Evolutionary conservation across 179 eudicot genomes (phyloP).

Genomic region (Silene noctiflora): DNA sequence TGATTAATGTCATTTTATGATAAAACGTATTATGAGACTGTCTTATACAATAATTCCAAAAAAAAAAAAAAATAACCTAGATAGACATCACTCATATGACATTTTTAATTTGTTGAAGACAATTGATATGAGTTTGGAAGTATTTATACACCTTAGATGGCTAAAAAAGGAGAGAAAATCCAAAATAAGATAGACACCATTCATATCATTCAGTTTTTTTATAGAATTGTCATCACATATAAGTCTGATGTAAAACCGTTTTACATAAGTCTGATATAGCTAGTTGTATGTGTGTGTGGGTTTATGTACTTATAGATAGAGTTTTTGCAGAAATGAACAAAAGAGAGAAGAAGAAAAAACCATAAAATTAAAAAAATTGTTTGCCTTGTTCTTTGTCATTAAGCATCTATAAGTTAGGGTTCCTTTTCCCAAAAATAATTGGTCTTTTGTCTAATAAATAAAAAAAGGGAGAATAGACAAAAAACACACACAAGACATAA

Average conservation of each 20-base stretch:
- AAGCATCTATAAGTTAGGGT: constrained; percentile 40
- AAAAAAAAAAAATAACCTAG: neutral
- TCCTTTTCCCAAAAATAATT: constrained; percentile 21
- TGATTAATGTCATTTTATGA: neutral
- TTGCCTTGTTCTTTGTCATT: constrained; percentile 23
- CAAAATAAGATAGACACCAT: constrained; percentile 29
- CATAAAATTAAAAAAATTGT: neutral
- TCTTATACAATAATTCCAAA: neutral
- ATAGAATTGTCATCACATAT: constrained; percentile 11
- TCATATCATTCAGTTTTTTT: constrained; percentile 11
- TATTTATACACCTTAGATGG: neutral
- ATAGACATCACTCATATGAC: neutral
- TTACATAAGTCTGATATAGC: neutral
- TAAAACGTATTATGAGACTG: neutral
- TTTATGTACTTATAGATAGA: constrained; percentile 16
- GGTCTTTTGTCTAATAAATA: neutral
- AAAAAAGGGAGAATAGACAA: constrained; percentile 10
- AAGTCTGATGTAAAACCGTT: neutral
- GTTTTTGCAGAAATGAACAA: constrained; percentile 37
- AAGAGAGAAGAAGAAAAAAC: constrained; percentile 28
- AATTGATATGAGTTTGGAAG: neutral
- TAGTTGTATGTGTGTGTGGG: neutral
- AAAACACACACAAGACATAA: constrained; percentile 18
- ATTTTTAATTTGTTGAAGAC: neutral
- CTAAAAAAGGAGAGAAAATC: constrained; percentile 22